Base-by-base conservation (phyloP, 371 early-diverging fungal genomes). In the Syncephalastrum racemosum region DNA sequence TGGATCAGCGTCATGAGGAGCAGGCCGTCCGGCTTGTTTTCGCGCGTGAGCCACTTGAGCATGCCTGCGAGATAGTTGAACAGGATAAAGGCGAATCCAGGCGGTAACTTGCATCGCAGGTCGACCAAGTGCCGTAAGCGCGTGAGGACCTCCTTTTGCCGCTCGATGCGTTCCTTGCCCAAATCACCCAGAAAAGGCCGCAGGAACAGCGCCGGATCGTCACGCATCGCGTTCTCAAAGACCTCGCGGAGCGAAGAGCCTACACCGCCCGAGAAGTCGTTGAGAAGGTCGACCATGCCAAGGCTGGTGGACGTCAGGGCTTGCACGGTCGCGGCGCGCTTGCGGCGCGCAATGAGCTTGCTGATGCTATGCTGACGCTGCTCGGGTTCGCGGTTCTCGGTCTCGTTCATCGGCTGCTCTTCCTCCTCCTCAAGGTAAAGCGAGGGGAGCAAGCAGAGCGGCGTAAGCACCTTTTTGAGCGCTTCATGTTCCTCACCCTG, bases 61-160 rank as follows among this genome's bases (percentile, higher is more conserved):
- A 82, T 77, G 7, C 88, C 88, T 1, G 83, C 75, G n/a, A 87
- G 64, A 54, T 85, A 82, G 43, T 87, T 87, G 66, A 85, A 84
- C 43, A 85, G 36, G 4, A 76, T 67, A 53, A 80, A 75, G 0
- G 82, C 67, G 53, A 87, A 83, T 0, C 69, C 81, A 5, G 85
- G 83, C 1, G 87, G 85, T 6, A 84, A 52, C 20, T 81, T 80
- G 20, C 75, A 68, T 27, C 79, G 80, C 53, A 79, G 69, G 20
- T 75, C 73, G 18, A 83, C 62, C n/a, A 84, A 68, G 46, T 70
- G 61, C 0, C 76, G 66, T 2, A 87, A 22, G 13, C 80, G 73
- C 1, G 75, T 77, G 31, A 85, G 48, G 10, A 81, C 56, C 42
- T 74, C 75, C 10, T 63, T 60, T 20, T 80, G 83, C 0, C 68